Evolutionary conservation across 768 basidiomycete species (phyloP), one percentile per base, ranked within the genome.

Genomic region (Serendipita sp.): DNA sequence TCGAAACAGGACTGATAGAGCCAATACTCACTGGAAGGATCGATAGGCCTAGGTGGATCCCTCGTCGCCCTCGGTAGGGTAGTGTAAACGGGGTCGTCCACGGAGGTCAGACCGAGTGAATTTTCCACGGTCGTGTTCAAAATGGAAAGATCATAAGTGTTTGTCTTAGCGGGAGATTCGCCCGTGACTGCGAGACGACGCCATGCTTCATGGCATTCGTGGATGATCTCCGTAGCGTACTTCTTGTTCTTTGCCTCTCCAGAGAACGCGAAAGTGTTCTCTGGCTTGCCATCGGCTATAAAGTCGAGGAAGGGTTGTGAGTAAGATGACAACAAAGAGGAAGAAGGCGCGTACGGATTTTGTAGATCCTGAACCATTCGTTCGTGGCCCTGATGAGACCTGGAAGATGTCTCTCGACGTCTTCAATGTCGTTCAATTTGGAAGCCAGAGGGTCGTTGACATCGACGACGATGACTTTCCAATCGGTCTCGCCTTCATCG

Each of bases 231-330:
- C 64, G 89, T 92, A 37, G 96, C 96, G 74, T 98, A 99, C 76
- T 95, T 96, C 82, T 95, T 96, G 82, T 96, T 96, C 81, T 98
- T 99, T 68, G 95, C 95, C 78, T 99, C 96, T 65, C 96, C 96
- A 63, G 92, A 94, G 84, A 99, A 99, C 16, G 96, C 96, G 72
- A 99, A 99, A 68, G 87, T 86, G 79, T 99, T 99, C 79, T 97
- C 92, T 70, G 87, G 86, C 83, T 94, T 92, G 70, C 89, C 91
- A 74, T 94, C 92, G 73, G 92, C 73, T 74, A 66, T 16, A 3
- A 38, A 56, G 16, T n/a, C 35, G 38, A 8, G 15, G 13, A 32
- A 35, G 53, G 24, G 41, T 64, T 7, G 65, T 38, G 4, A 46
- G 16, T 32, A 51, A 24, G 13, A 66, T 32, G 62, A 2, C 3